Evolutionary conservation across 345 rosid genomes (phyloP), one percentile per base, ranked within the genome.

Genomic region (Nephelium lappaceum): DNA sequence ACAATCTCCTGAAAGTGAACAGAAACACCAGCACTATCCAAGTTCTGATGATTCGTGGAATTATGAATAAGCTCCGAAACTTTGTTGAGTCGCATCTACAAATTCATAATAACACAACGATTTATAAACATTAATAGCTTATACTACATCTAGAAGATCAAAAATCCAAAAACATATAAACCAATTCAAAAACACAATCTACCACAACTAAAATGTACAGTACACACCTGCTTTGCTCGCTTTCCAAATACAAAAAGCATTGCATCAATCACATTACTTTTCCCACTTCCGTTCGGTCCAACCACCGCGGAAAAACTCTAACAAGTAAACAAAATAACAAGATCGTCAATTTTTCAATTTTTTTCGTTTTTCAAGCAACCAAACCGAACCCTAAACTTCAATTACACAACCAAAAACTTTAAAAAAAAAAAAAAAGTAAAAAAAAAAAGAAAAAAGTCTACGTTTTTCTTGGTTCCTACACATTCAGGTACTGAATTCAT

Each of bases 261-360:
- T 0, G 99, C 99, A 86, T 96, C 99, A 2, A 96, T 96, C 75
- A 96, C 99, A 72, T 96, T 96, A 84, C 99, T 96, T 90, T 96
- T 96, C 51, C 99, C 99, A 83, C 99, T 96, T 68, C 99, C 99
- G 73, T 96, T 96, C 1, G 99, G 99, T 63, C 99, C 98, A 69
- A 96, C 99, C 78, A 96, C 99, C 2, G 99, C 99, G 58, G 99
- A 92, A 80, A 96, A 96, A 81, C 98, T 94, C 99, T 96, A 85
- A 57, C 53, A 55, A 53, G 69, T 23, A 72, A 45, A 45, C 8
- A 45, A 45, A 45, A 45, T 45, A 45, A 11, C 51, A 45, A 45
- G 8, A 31, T 31, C 3, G 36, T 31, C 36, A 31, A 5, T 45
- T 45, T 7, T 45, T 45, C 51, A 45, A 45, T 42, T 51, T 27